phyloP scores from a whole-genome alignment of 257 asterid species.

The Galeopsis tetrahit region DNA sequence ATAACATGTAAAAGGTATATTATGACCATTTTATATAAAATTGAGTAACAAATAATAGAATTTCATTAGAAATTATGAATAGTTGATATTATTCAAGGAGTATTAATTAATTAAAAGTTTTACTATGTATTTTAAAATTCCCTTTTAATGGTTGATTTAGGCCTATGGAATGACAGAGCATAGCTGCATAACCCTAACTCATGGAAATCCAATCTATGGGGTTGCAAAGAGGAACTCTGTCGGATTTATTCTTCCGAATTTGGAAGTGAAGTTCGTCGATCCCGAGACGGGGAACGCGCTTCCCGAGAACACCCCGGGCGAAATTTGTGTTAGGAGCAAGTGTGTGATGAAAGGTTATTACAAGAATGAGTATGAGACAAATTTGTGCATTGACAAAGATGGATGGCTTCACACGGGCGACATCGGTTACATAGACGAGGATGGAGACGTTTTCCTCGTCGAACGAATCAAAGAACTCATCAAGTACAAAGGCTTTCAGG shows the following conservation, averaged over 20 bases:
- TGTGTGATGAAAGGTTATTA: constrained; percentile 96
- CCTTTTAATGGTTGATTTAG: constrained; percentile 35
- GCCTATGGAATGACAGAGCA: constrained; percentile 99
- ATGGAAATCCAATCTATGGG: constrained; percentile 57
- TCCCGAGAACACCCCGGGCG: constrained; percentile 74
- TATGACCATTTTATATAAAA: no score
- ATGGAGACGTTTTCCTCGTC: constrained; percentile 79
- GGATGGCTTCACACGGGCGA: constrained; percentile 99
- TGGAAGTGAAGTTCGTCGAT: constrained; percentile 82
- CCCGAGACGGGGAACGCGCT: constrained; percentile 72
- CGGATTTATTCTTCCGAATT: constrained; percentile 88
- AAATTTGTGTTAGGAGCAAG: constrained; percentile 88
- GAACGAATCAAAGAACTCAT: constrained; percentile 93
- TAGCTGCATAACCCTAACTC: constrained; percentile 87
- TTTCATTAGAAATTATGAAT: not conserved
- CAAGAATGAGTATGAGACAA: constrained; percentile 81
- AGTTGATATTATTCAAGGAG: not conserved
- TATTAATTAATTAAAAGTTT: no score
- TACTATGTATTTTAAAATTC: not conserved
- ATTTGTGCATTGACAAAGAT: constrained; percentile 69
- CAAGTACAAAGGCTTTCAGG: constrained; percentile 93
- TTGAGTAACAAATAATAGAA: no score
- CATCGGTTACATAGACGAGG: constrained; percentile 89
- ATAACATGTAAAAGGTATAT: no score
- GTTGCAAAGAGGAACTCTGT: constrained; percentile 82